A percentile compares a stretch with the other conserved stretches of the same genome.
Evolutionary conservation across 306 rosid genomes (phyloP).

Genomic region (Argentina anserina): DNA sequence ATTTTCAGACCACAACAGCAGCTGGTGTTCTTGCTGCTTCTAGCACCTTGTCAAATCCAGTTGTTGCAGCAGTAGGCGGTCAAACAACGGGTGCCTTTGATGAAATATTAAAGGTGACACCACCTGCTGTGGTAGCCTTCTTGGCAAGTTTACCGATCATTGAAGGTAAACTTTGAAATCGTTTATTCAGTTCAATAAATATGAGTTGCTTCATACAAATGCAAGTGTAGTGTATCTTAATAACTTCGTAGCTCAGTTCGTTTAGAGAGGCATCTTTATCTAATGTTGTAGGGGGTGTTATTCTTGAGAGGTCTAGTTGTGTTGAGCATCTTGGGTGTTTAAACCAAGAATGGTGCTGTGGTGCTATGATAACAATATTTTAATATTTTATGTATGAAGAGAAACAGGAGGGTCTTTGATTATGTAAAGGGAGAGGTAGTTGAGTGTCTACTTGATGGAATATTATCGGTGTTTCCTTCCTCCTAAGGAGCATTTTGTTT

Average conservation of each 20-base stretch:
- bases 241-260: neutral
- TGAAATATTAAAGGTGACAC: slow-evolving; percentile 80
- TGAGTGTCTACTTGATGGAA: neutral
- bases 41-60: slow-evolving; percentile 33
- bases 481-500: neutral
- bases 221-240: neutral
- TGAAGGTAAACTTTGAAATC: slow-evolving; percentile 56
- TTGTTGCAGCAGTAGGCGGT: slow-evolving; percentile 36
- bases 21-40: slow-evolving; percentile 31
- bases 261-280: neutral
- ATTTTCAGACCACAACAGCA: slow-evolving; percentile 25
- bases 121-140: slow-evolving; percentile 77
- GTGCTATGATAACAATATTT: neutral
- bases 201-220: neutral
- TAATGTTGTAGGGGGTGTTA: neutral
- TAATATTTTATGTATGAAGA: neutral
- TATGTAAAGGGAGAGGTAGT: neutral
- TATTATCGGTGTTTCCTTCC: neutral
- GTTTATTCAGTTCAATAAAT: neutral
- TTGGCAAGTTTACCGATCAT: slow-evolving; percentile 81
- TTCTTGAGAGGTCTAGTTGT: neutral
- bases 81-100: slow-evolving; percentile 67
- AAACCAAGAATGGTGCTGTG: neutral
- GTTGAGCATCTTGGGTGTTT: neutral
- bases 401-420: neutral